Evolutionary conservation across 306 rosid genomes (phyloP).

Genomic region (Trichosanthes cucumerina): DNA sequence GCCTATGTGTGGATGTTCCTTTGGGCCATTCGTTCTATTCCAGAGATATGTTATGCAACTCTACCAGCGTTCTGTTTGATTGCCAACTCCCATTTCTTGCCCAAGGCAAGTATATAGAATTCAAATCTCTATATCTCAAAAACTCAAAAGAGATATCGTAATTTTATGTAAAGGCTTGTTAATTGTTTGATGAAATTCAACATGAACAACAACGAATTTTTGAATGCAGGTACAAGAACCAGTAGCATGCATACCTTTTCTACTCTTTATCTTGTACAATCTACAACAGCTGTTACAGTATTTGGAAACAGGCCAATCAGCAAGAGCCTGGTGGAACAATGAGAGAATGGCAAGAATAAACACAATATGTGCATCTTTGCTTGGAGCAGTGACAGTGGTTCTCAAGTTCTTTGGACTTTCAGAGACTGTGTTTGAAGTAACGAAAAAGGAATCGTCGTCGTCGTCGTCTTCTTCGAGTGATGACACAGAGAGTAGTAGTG

Average conservation of each 20-base stretch:
- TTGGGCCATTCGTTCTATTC: constrained; percentile 33
- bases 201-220: neutral
- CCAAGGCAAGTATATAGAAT: constrained; percentile 34
- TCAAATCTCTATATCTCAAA: neutral
- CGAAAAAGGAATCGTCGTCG: constrained; percentile 33
- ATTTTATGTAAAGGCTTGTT: neutral
- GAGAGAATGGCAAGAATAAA: constrained; percentile 42
- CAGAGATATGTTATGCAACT: constrained; percentile 35
- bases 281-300: constrained; percentile 27
- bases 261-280: constrained; percentile 18
- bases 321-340: constrained; percentile 72
- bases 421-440: constrained; percentile 38
- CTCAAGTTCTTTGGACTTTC: constrained; percentile 33
- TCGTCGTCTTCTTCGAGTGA: neutral
- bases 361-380: constrained; percentile 28
- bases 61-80: constrained; percentile 43
- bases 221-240: constrained; percentile 23
- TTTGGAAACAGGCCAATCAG: constrained; percentile 25
- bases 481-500: neutral
- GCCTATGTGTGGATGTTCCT: constrained; percentile 28
- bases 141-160: neutral
- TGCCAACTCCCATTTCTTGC: constrained; percentile 50
- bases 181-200: neutral
- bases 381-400: constrained; percentile 26
- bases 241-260: constrained; percentile 18